A percentile compares a stretch with the other conserved stretches of the same genome.
Conservation (phyloP, 225 moss, liverwort and hornwort genomes). For the Sphagnum tenellum region DNA sequence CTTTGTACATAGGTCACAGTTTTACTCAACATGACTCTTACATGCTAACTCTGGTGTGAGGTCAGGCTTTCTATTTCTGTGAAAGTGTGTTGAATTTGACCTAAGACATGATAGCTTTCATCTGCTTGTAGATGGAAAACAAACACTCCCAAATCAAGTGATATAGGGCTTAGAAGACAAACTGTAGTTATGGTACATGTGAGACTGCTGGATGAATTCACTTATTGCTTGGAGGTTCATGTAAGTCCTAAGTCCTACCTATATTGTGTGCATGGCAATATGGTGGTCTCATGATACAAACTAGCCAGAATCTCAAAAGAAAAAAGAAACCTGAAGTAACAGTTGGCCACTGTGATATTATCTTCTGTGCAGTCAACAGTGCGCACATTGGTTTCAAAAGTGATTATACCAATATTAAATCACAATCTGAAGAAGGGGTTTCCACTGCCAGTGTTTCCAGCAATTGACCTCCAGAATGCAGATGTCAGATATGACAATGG, state of each 20-base stretch:
- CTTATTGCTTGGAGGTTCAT: not conserved
- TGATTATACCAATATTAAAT: constrained; percentile 78
- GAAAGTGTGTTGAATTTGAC: too few relatives aligned
- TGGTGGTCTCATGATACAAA: not conserved
- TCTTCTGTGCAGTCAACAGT: constrained; percentile 53
- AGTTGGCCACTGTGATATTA: too few relatives aligned
- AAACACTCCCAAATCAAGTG: too few relatives aligned
- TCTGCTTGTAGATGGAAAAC: too few relatives aligned
- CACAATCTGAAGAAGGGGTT: constrained; percentile 62
- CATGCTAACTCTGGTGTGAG: too few relatives aligned
- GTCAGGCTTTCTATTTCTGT: too few relatives aligned
- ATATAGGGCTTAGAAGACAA: too few relatives aligned
- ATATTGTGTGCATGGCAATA: not conserved
- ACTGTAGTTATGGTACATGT: too few relatives aligned
- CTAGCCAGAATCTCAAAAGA: not conserved
- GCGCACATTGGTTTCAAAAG: constrained; percentile 65
- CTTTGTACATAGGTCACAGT: too few relatives aligned
- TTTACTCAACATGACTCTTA: too few relatives aligned
- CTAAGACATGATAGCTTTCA: too few relatives aligned
- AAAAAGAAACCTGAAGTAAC: not conserved
- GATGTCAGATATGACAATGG: constrained; percentile 86
- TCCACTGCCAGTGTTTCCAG: constrained; percentile 72
- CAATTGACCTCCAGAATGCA: constrained; percentile 61
- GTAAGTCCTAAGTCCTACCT: not conserved
- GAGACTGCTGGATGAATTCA: not conserved